Base-by-base conservation (phyloP, 2,329 filamentous ascomycete species). In the Trichophyton schoenleinii region DNA sequence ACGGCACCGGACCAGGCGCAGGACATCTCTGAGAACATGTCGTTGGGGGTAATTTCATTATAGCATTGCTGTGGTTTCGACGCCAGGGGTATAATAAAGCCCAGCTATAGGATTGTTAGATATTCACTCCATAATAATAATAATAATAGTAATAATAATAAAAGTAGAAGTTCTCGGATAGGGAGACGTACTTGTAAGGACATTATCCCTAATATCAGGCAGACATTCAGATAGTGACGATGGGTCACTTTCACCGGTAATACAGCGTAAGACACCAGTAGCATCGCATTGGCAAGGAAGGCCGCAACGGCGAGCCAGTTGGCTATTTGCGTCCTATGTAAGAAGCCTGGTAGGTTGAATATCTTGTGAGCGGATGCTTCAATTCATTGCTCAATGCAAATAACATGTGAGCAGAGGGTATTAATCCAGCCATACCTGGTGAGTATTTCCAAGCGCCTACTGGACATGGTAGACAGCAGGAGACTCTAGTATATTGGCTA, bases 141-240 rank as follows among this genome's bases (percentile, higher is more conserved):
- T 18, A 18, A 18, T 18, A 18, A 1, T 18, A 18, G 18, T 18
- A 18, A 25, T 25, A 25, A 25, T 25, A 25, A 25, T 25, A 25
- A 25, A 25, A 25, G 25, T 3, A 4, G 15, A 22, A 5, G 20
- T 11, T 42, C n/a, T 18, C 18, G 18, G 18, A 18, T 18, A 15
- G 8, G 55, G 8, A 18, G 13, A 79, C 87, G 78, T 76, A 91
- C 88, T 71, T 88, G 88, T 81, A 97, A 88, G 62, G 92, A 79
- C 48, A 87, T 77, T 46, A 92, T 84, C 3, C 84, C 88, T 52
- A 88, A 74, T 3, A 89, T 87, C 59, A 97, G 79, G 71, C 90
- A 94, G 65, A 96, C 87, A 70, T 89, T 96, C 42, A 99, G 79
- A 70, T 97, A 97, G 73, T 99, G 94, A 60, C 91, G 85, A 70